Conservation (phyloP, 371 early-diverging fungal genomes). For the Rhizopus delemar region DNA sequence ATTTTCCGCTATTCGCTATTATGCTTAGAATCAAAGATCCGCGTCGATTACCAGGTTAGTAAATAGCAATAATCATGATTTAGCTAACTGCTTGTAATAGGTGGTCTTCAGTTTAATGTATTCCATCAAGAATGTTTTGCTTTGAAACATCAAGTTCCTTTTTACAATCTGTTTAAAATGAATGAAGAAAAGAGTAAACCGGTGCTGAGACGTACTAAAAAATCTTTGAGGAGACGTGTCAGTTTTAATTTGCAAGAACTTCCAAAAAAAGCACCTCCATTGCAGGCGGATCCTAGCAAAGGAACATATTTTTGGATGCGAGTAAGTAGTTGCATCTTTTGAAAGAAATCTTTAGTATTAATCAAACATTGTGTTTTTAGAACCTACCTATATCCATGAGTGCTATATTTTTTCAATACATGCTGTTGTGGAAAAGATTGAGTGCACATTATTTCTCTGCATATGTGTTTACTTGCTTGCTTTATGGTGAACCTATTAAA, state of each 20-base stretch:
- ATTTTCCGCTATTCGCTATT: constrained; percentile 92
- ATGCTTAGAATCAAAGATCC: constrained; percentile 89
- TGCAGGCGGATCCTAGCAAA: constrained; percentile 6
- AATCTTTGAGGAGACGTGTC: constrained; percentile 7
- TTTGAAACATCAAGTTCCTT: constrained; percentile 26
- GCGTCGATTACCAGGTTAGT: constrained; percentile 77
- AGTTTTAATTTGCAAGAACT: constrained; percentile 8
- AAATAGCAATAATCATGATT: background rate
- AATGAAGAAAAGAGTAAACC: background rate
- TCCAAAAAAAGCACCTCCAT: background rate
- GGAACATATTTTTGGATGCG: constrained; percentile 44
- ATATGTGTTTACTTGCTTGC: constrained; percentile 56
- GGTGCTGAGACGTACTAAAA: background rate
- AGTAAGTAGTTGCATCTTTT: constrained; percentile 16
- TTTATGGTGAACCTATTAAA: constrained; percentile 64
- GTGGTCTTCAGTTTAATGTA: constrained; percentile 51
- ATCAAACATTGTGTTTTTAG: constrained; percentile 22
- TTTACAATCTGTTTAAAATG: constrained; percentile 3
- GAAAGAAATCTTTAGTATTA: background rate
- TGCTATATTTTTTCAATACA: constrained; percentile 65
- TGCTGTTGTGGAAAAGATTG: constrained; percentile 60
- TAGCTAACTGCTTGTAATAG: constrained; percentile 19
- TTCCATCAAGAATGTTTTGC: constrained; percentile 43
- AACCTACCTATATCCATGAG: constrained; percentile 60
- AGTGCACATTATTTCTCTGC: constrained; percentile 63